Base-by-base conservation (phyloP, 2,329 filamentous ascomycete species). In the Geosmithia flava region DNA sequence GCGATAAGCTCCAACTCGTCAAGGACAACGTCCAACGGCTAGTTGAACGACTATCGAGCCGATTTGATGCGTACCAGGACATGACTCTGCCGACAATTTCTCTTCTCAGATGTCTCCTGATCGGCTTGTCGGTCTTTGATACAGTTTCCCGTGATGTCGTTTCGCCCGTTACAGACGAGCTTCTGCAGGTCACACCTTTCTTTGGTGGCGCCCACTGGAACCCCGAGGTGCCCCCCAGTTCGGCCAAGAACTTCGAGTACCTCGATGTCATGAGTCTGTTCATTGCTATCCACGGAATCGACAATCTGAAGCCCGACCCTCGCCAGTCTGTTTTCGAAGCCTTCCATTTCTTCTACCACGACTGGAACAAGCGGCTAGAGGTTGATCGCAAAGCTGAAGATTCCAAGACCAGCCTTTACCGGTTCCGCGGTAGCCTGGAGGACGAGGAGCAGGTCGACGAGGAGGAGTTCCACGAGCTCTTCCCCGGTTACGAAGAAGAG, bases 1-100 rank as follows among this genome's bases (percentile, higher is more conserved):
- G 7, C 3, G 58, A 58, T 27, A 70, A 75, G 44, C 56, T 80
- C 47, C 62, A 71, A 27, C 67, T 80, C 2, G 63, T 80, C 16
- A 69, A 69, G 48, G 68, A 72, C 51, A 79, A 76, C 48, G 68
- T 93, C n/a, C 67, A 70, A 7, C 80, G 85, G 52, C 78, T 95
- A 40, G 78, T 85, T 46, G 69, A 75, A 48, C 78, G 90, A 43
- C 73, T 98, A 7, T 75, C 73, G 2, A 71, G 77, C 29, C 74
- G 80, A 37, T 94, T 89, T 59, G 76, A 81, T 40, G 80, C 81
- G 15, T 97, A 96, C 57, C 86, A 88, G 51, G 93, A 98, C 59
- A 78, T 97, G 55, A 86, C 85, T 0, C 72, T 78, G 43, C 90
- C 88, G 3, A 75, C 88, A 11, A 73, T 88, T 43, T 87, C 85